Conservation (phyloP, 176 grass and related monocot species). For the Miscanthus lutarioriparius region DNA sequence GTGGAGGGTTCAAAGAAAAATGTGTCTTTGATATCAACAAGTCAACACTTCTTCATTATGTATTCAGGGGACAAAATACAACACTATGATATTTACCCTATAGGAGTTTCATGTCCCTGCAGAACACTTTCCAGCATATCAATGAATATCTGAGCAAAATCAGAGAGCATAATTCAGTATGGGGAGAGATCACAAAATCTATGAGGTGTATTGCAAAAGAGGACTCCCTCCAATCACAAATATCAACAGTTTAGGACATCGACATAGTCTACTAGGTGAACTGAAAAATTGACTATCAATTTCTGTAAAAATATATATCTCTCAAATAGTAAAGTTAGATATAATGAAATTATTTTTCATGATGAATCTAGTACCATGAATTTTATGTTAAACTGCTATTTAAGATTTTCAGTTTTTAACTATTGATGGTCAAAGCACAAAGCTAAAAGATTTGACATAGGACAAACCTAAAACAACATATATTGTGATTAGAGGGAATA, state of each 20-base stretch:
- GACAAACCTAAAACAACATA: not conserved
- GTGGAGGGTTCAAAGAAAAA: not conserved
- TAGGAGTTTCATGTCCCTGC: slow-evolving; percentile 63
- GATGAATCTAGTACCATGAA: not conserved
- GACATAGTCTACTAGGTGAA: not conserved
- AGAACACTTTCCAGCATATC: slow-evolving; percentile 86
- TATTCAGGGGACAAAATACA: slow-evolving; percentile 14
- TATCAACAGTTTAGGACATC: not conserved
- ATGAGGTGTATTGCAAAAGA: not conserved
- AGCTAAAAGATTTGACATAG: not conserved
- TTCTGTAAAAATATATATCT: not conserved
- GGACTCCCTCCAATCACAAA: not conserved
- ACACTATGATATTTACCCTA: slow-evolving; percentile 58
- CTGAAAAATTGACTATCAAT: not conserved
- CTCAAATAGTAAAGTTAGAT: not conserved
- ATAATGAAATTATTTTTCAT: not conserved
- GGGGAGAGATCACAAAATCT: not conserved
- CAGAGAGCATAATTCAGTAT: slow-evolving; percentile 21
- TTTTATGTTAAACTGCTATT: not conserved
- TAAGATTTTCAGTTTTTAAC: not conserved
- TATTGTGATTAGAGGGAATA: not conserved
- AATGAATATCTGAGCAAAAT: slow-evolving; percentile 70
- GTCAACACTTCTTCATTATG: slow-evolving; percentile 6
- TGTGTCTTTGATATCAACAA: not conserved
- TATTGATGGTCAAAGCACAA: not conserved